phyloP scores from a whole-genome alignment of 352 stramenopile species.

The Phytophthora pseudosyringae region DNA sequence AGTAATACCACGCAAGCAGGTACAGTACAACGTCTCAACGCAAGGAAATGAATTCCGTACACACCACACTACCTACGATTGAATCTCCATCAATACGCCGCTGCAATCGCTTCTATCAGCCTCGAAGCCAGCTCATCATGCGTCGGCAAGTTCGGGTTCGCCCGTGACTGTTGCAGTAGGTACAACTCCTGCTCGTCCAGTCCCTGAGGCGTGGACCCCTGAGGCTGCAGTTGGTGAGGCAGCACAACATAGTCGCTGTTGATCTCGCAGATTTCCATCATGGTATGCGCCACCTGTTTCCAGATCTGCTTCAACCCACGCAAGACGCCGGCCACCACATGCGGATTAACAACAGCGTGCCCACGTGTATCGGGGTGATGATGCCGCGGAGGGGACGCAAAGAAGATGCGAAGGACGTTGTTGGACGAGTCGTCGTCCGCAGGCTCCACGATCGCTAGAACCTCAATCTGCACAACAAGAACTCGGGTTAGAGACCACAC shows the following conservation, averaged over 20 bases:
- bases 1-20: too few species aligned
- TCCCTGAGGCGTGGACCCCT: conserved; percentile 9
- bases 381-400: conserved; percentile 38
- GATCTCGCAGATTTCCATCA: conserved; percentile 47
- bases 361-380: conserved; percentile 26
- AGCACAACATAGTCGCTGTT: conserved; percentile 27
- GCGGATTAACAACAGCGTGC: conserved; percentile 44
- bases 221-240: conserved; percentile 19
- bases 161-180: conserved; percentile 45
- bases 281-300: conserved; percentile 53
- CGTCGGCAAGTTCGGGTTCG: conserved; percentile 50
- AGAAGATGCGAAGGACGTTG: conserved; percentile 53
- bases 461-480: conserved; percentile 43
- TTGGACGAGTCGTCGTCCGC: conserved; percentile 34
- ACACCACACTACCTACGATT: too few species aligned
- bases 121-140: conserved; percentile 70
- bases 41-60: background rate
- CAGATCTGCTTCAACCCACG: conserved; percentile 61
- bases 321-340: conserved; percentile 50
- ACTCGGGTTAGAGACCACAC: background rate
- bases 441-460: conserved; percentile 47
- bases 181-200: conserved; percentile 32
- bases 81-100: conserved; percentile 34
- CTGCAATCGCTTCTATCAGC: conserved; percentile 55
- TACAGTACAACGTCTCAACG: background rate